Percentiles rank a stretch among this genome's conserved stretches.
Conservation (phyloP, 1,284 basidiomycete genomes). For the Rhodotorula sp. region DNA sequence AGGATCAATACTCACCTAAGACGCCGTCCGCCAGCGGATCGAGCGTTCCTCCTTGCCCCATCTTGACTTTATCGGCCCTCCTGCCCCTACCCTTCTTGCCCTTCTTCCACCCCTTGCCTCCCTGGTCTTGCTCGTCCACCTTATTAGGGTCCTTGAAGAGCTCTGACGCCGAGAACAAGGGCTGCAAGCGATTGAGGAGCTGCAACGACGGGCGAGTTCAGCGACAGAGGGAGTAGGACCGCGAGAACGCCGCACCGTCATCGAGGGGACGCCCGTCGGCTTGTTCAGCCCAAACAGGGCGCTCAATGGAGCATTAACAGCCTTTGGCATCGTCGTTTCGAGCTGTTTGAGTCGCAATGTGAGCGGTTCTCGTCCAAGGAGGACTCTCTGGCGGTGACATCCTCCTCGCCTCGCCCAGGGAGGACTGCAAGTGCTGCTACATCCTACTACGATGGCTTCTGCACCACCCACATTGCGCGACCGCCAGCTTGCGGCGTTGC, state of each 20-base stretch:
- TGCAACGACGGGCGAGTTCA: conserved; percentile 42
- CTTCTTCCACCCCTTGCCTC: conserved; percentile 37
- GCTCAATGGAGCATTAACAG: conserved; percentile 18
- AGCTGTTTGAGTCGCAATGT: not conserved
- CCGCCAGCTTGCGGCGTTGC: conserved; percentile 71
- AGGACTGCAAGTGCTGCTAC: no score
- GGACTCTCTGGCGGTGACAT: not conserved
- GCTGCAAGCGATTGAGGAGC: conserved; percentile 81
- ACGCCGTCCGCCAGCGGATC: conserved; percentile 97
- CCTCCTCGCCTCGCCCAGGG: not conserved
- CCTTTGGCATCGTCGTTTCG: conserved; percentile 26
- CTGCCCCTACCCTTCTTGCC: conserved; percentile 28
- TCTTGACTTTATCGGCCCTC: conserved; percentile 59
- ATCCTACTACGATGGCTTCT: not conserved
- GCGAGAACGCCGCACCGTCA: conserved; percentile 54
- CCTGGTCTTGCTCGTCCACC: not conserved
- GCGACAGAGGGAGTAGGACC: not conserved
- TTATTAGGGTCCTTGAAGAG: conserved; percentile 59
- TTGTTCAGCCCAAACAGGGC: conserved; percentile 80
- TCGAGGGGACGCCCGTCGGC: conserved; percentile 83
- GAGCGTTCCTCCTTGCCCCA: conserved; percentile 90
- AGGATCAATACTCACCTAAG: conserved; percentile 58
- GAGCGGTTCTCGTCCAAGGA: not conserved
- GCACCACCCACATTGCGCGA: conserved; percentile 62
- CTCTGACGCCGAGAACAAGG: conserved; percentile 70